Evolutionary conservation across 352 stramenopile species (phyloP), one percentile per base, ranked within the genome.

Genomic region (Phytophthora hybrid): DNA sequence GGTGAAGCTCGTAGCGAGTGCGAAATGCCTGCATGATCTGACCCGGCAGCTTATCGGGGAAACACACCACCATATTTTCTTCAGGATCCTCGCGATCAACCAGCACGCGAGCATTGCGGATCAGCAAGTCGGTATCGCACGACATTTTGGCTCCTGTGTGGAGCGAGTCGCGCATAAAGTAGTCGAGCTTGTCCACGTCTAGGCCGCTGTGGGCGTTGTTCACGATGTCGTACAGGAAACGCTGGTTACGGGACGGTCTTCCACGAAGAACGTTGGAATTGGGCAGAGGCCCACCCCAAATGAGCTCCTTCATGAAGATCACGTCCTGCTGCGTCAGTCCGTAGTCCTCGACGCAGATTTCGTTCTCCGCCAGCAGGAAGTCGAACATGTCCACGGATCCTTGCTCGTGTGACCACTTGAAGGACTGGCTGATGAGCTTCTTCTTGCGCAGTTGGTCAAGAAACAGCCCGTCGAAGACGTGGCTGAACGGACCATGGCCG

Each of bases 131-230:
- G 0, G 86, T 85, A 41, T 97, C 87, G 39, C 89, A 95, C 18
- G 79, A 89, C 34, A 88, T 81, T 70, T 93, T 92, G 2, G 85
- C 87, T 4, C 92, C 92, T 0, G 90, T 93, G 32, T 96, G 83
- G 8, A 82, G 70, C 0, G 88, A 87, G 56, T 98, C 93, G 8
- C 93, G 87, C 73, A 95, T 82, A 53, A 97, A 96, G 58, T 98
- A 98, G 65, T 97, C 93, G 2, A 98, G 77, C 69, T 97, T 98
- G 78, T 97, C 93, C 8, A 97, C 90, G 51, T 98, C 93, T 0
- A 98, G 73, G 11, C 90, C 91, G 47, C 87, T 97, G 16, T 88
- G 78, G 3, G 89, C 76, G 66, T 98, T 98, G 63, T 96, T 97
- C 26, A 98, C 90, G 62, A 98, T 88, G 66, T 97, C 85, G 73